A percentile compares a stretch with the other conserved stretches of the same genome.
Conservation (phyloP, 2,329 filamentous ascomycete genomes). For the Xylariaceae sp. region DNA sequence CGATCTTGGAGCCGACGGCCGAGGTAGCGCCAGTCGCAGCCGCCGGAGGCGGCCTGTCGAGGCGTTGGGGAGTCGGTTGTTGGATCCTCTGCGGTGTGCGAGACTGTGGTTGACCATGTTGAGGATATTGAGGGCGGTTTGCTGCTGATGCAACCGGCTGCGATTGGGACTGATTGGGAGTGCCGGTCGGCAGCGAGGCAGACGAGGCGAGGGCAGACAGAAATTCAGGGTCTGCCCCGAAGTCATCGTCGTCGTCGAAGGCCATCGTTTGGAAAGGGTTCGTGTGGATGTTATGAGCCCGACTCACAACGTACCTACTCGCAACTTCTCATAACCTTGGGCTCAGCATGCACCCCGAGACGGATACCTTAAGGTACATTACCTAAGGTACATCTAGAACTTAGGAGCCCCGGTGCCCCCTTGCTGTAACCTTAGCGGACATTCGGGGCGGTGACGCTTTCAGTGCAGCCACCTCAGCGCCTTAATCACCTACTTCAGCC, state of each 20-base stretch:
- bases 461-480: too few species aligned
- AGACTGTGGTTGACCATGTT: too few species aligned
- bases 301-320: too few species aligned
- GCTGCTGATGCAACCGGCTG: constrained; percentile 12
- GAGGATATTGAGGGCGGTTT: constrained; percentile 37
- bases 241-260: constrained; percentile 40
- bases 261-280: constrained; percentile 16
- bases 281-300: not conserved
- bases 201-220: constrained; percentile 35
- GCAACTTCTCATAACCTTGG: too few species aligned
- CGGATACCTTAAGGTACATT: too few species aligned
- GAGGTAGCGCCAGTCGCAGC: constrained; percentile 26
- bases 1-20: constrained; percentile 50
- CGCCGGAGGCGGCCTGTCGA: constrained; percentile 50
- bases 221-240: constrained; percentile 44
- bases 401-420: too few species aligned
- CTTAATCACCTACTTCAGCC: too few species aligned
- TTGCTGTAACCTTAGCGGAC: too few species aligned
- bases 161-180: constrained; percentile 21
- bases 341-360: too few species aligned
- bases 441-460: too few species aligned
- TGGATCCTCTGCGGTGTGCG: constrained; percentile 41
- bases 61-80: constrained; percentile 51
- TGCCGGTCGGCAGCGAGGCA: constrained; percentile 16
- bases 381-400: too few species aligned